Evolutionary conservation across 345 rosid genomes (phyloP).

Genomic region (Passiflora organensis): DNA sequence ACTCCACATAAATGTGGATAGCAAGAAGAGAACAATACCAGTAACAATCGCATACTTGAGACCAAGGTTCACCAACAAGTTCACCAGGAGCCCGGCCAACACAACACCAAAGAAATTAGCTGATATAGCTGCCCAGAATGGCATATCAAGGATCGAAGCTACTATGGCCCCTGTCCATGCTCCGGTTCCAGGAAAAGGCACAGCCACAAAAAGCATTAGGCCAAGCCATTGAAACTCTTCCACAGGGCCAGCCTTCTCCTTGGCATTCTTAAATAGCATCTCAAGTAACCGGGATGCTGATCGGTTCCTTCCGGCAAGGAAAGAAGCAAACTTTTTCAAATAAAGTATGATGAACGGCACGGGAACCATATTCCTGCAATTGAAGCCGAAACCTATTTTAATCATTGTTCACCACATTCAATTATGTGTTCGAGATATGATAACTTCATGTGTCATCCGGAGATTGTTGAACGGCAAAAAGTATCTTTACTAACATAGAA

Average conservation of each 20-base stretch:
- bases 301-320: conserved; percentile 55
- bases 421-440: too few species aligned
- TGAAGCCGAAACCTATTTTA: conserved; percentile 9
- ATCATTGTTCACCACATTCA: too few species aligned
- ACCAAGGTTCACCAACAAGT: conserved; percentile 81
- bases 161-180: conserved; percentile 94
- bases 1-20: conserved; percentile 84
- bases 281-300: conserved; percentile 54
- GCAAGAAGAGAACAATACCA: conserved; percentile 59
- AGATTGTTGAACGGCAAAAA: too few species aligned
- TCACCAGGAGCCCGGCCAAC: conserved; percentile 75
- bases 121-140: conserved; percentile 71
- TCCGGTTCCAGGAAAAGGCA: conserved; percentile 95
- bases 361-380: conserved; percentile 87
- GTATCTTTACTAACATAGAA: too few species aligned
- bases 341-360: conserved; percentile 83
- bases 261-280: conserved; percentile 59
- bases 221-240: conserved; percentile 94
- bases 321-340: conserved; percentile 60
- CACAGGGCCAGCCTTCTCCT: conserved; percentile 81
- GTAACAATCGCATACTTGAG: conserved; percentile 60
- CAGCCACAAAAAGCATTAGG: conserved; percentile 91
- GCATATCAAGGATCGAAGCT: conserved; percentile 86
- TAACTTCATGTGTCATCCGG: too few species aligned
- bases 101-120: conserved; percentile 81